Base-by-base conservation (phyloP, 1,284 basidiomycete genomes). In the Leccinum griseonigrum region DNA sequence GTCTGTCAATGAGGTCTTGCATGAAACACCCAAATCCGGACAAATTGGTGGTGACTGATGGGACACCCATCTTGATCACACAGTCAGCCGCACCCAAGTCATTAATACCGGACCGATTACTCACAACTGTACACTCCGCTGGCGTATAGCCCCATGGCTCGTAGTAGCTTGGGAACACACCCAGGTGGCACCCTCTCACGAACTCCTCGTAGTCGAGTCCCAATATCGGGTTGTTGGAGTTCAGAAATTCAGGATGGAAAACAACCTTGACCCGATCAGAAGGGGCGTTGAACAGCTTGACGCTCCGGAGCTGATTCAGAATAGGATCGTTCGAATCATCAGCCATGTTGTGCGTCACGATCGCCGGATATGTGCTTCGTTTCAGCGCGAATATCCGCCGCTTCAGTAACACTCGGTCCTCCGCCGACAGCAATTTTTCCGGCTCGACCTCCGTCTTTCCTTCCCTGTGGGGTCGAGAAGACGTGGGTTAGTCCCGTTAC, bases 181-280 rank as follows among this genome's bases (percentile, higher is more conserved):
- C 97, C 63, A 99, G 79, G 81, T 98, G 97, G 75, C 97, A 98
- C 3, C 97, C 97, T 67, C 97, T 83, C 14, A 98, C 97, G 74
- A 99, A 99, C 79, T 99, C 97, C 76, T 99, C 97, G 74, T 99
- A 99, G 76, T 99, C 97, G 64, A 99, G 83, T 2, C 95, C 95
- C 26, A 99, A 80, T 62, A 98, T 97, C 0, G 97, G 97, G 79
- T 98, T 98, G 79, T 96, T 98, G 62, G 94, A 90, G 78, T 97
- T 98, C 73, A 99, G 78, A 80, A 99, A 99, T 76, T 99, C 97
- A 4, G 97, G 97, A 77, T 99, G 97, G 86, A 99, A 99, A 60
- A 99, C 86, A 73, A 98, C 85, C 82, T 98, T 98, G 76, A 98
- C 96, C 58, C 92, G 85, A 72, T 99, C 97, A 38, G 81, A 71